A percentile compares a stretch with the other conserved stretches of the same genome.
Conservation (phyloP, 1,284 basidiomycete species). For the Heterobasidion parviporum region DNA sequence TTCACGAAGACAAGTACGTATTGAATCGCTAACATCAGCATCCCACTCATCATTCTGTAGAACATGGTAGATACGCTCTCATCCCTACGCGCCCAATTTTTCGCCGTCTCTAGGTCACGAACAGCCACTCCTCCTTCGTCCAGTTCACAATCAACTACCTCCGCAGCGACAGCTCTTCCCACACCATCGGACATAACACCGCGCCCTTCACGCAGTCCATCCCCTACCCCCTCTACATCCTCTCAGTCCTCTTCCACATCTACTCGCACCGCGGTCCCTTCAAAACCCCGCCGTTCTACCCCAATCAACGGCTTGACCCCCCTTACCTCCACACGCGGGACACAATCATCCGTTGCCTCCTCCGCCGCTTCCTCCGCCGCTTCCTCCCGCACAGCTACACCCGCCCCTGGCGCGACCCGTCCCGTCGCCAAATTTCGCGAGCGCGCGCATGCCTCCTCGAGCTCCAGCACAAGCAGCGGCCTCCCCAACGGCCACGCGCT, state of each 20-base stretch:
- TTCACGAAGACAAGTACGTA: conserved; percentile 43
- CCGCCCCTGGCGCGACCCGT: conserved; percentile 39
- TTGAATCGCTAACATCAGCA: background rate
- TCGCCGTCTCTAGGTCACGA: background rate
- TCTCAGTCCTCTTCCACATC: conserved; percentile 9
- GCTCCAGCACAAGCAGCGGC: background rate
- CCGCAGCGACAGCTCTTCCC: background rate
- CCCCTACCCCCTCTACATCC: conserved; percentile 11
- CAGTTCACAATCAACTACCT: background rate
- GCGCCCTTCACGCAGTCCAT: conserved; percentile 12
- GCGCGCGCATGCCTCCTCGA: background rate
- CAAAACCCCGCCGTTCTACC: conserved; percentile 10
- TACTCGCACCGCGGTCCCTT: conserved; percentile 10
- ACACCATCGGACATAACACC: conserved; percentile 6
- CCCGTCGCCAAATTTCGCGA: conserved; percentile 20
- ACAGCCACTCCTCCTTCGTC: background rate
- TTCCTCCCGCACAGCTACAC: conserved; percentile 23
- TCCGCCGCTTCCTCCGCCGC: conserved; percentile 9
- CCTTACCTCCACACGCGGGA: conserved; percentile 13
- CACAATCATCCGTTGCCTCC: conserved; percentile 1
- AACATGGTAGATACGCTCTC: conserved; percentile 7
- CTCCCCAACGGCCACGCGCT: conserved; percentile 1
- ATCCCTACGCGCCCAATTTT: conserved; percentile 3
- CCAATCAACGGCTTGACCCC: conserved; percentile 4
- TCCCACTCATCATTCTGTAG: background rate